A percentile compares a stretch with the other conserved stretches of the same genome.
These are phyloP conservation scores for Barnettozyma wickerhamii DNA, from an alignment of 805 yeast species.

Conservation along the genomic window DNA sequence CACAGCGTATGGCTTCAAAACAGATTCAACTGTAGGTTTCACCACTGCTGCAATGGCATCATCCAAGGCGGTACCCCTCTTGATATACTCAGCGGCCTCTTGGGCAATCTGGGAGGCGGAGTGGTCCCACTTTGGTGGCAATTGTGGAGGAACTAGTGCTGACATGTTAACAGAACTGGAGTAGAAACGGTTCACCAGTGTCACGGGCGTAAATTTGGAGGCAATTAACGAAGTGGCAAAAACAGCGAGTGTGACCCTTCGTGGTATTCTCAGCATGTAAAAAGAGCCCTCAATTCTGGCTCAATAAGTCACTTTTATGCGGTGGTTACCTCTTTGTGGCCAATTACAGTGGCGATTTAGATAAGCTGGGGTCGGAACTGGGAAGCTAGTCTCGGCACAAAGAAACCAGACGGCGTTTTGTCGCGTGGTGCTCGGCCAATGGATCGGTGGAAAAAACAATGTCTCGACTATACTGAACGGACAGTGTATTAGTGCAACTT, in stretches of 20 bases:
- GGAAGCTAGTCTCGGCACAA: neutral
- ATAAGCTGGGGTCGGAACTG: too few species aligned
- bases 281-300: neutral
- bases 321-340: neutral
- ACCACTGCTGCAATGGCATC: conserved; percentile 46
- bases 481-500: too few species aligned
- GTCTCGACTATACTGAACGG: neutral
- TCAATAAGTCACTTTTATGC: neutral
- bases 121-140: conserved; percentile 52
- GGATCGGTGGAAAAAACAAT: conserved; percentile 2
- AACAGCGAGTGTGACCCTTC: conserved; percentile 2
- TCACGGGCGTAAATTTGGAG: neutral
- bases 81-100: conserved; percentile 41
- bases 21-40: conserved; percentile 49
- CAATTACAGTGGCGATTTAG: too few species aligned
- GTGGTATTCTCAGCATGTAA: conserved; percentile 3
- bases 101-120: conserved; percentile 45
- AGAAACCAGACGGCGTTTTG: neutral
- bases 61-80: conserved; percentile 39
- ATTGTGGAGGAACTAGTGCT: conserved; percentile 19
- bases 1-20: conserved; percentile 48
- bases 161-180: conserved; percentile 8
- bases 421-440: conserved; percentile 8
- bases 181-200: neutral
- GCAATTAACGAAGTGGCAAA: neutral